Percentiles rank a stretch among this genome's conserved stretches.
Conservation (phyloP, 352 stramenopile species). For the Phytopythium vexans region DNA sequence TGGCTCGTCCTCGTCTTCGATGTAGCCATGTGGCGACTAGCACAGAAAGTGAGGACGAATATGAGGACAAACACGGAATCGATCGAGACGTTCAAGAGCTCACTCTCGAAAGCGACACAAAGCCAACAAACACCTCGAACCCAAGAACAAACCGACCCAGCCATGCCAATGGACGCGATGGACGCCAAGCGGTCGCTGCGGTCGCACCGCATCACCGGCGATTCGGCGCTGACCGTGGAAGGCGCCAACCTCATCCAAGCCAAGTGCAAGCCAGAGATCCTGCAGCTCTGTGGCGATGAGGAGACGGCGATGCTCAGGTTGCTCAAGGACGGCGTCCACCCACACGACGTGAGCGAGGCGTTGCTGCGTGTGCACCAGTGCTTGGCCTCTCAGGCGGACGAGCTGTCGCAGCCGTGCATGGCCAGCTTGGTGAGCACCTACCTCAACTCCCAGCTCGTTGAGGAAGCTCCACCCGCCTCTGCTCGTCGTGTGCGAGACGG, state of each 20-base stretch:
- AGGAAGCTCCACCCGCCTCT: neutral
- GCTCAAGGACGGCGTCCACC: neutral
- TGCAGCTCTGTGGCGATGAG: neutral
- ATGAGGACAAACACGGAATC: too few species aligned
- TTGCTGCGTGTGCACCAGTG: constrained; percentile 1
- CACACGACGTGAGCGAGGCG: neutral
- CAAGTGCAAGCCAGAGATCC: constrained; percentile 2
- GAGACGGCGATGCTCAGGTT: neutral
- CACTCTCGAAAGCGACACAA: too few species aligned
- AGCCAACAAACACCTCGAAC: too few species aligned
- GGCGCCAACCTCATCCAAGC: neutral
- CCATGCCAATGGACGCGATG: too few species aligned
- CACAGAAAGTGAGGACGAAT: too few species aligned
- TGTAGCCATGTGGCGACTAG: too few species aligned
- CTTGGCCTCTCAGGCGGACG: neutral
- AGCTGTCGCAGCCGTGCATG: neutral
- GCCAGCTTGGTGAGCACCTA: neutral
- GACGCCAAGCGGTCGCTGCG: neutral
- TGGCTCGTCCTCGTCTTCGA: too few species aligned
- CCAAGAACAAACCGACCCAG: too few species aligned
- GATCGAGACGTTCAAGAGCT: too few species aligned
- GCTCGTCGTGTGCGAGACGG: too few species aligned
- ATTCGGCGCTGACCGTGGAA: too few species aligned
- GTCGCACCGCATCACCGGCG: too few species aligned
- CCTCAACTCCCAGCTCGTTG: neutral